Evolutionary conservation across 2,329 filamentous ascomycete species (phyloP), one percentile per base, ranked within the genome.

Genomic region (Epichloe festucae): DNA sequence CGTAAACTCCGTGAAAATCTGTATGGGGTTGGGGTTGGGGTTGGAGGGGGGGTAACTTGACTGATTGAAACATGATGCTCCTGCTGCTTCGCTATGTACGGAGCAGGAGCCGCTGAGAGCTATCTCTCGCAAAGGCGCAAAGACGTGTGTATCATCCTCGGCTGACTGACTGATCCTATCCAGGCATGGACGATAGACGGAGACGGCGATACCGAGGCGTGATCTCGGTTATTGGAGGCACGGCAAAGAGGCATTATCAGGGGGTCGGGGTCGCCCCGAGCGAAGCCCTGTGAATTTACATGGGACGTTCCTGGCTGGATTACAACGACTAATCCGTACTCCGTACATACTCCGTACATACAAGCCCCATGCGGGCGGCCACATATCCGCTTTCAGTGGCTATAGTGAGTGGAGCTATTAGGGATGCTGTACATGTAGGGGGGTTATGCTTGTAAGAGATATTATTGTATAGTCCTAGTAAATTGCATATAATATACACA

Each of bases 181-280:
- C 49, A 34, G 40, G 6, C n/a, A 34, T 27, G 36, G 35, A 14
- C 17, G 17, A 19, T 15, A 15, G 41, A 40, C 46, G 46, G 51
- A 46, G 46, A 52, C 51, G 51, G 46, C 35, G 51, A 52, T 34
- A 27, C 41, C 46, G 46, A 52, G 41, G 51, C 46, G 39, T 46
- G 8, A 41, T 42, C 40, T 52, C 46, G 50, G 40, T 40, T 49
- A 40, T 35, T 49, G 35, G 17, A 40, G 21, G 34, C 7, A 8
- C 14, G n/a, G 12, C 10, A 47, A 46, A 35, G 34, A 11, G 15
- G 15, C 17, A 14, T 47, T 7, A 40, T 19, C 43, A 27, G 35
- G 43, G 36, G 27, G 41, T 45, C 49, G 38, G 45, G 35, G 48
- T 52, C 48, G 36, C 50, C n/a, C 46, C 45, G 42, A 49, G 53